These are phyloP conservation scores for Sporisorium scitamineum DNA, from an alignment of 1,284 basidiomycete species.

Conservation along the genomic window DNA sequence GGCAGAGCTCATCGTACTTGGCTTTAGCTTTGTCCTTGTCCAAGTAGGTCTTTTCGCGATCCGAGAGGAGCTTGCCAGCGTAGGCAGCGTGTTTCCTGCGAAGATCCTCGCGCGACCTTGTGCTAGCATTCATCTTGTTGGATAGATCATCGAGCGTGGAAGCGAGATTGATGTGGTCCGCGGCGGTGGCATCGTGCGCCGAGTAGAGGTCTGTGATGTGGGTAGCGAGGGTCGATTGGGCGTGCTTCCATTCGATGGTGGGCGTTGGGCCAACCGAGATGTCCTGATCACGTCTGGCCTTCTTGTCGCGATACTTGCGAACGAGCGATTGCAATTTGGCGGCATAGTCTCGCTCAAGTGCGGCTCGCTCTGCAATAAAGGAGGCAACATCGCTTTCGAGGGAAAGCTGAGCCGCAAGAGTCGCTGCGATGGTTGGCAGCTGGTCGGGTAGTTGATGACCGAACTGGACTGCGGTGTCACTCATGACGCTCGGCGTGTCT, in stretches of 20 bases:
- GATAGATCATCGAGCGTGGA: slow-evolving; percentile 31
- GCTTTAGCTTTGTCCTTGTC: slow-evolving; percentile 53
- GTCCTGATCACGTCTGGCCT: slow-evolving; percentile 43
- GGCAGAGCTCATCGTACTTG: slow-evolving; percentile 59
- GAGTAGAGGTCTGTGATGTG: slow-evolving; percentile 34
- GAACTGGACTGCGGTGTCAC: slow-evolving; percentile 21
- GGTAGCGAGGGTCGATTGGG: slow-evolving; percentile 30
- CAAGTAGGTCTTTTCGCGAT: slow-evolving; percentile 52
- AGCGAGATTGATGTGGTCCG: slow-evolving; percentile 33
- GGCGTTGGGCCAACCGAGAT: slow-evolving; percentile 47
- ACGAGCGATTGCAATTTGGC: slow-evolving; percentile 42
- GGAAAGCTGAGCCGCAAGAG: slow-evolving; percentile 44
- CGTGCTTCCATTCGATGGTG: slow-evolving; percentile 47
- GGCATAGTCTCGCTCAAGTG: slow-evolving; percentile 56
- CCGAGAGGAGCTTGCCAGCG: slow-evolving; percentile 43
- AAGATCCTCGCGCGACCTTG: slow-evolving; percentile 39
- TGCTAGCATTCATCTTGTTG: slow-evolving; percentile 27
- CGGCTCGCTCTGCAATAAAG: slow-evolving; percentile 54
- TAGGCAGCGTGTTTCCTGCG: slow-evolving; percentile 50
- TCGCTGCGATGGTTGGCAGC: slow-evolving; percentile 36
- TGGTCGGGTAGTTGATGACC: slow-evolving; percentile 45
- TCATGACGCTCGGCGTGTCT: slow-evolving; percentile 10
- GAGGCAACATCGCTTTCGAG: slow-evolving; percentile 41
- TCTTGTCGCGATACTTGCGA: slow-evolving; percentile 51
- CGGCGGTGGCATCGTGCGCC: slow-evolving; percentile 25